Evolutionary conservation across 2,329 filamentous ascomycete genomes (phyloP).

Genomic region (Colletotrichum truncatum): DNA sequence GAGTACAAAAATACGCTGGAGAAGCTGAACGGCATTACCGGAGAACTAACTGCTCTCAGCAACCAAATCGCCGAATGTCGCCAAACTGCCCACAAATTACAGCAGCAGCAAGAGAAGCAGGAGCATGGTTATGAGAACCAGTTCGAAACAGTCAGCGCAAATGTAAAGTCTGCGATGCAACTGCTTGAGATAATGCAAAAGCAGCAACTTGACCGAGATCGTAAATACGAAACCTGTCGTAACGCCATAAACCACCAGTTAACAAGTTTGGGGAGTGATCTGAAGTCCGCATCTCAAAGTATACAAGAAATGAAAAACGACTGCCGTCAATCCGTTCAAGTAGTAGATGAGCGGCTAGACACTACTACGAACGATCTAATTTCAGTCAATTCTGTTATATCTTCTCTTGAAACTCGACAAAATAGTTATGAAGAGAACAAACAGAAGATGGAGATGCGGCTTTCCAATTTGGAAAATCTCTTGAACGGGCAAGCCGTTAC

Average conservation of each 20-base stretch:
- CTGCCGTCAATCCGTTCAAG: background rate
- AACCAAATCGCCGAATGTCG: background rate
- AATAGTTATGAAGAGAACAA: background rate
- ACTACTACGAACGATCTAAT: background rate
- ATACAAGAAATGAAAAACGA: background rate
- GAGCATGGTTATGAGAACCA: background rate
- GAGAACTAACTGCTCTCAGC: background rate
- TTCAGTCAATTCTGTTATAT: background rate
- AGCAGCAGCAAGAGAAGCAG: background rate
- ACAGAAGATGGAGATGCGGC: background rate
- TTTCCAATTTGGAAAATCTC: background rate
- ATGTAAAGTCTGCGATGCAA: background rate
- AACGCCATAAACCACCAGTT: background rate
- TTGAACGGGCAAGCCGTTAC: background rate
- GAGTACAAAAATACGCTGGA: constrained; percentile 6
- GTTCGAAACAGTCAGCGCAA: background rate
- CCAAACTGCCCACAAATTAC: background rate
- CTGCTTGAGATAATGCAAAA: background rate
- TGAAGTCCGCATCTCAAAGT: background rate
- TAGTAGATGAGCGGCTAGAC: background rate
- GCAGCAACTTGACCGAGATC: background rate
- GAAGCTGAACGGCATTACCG: background rate
- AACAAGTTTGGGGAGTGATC: background rate
- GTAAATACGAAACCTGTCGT: background rate
- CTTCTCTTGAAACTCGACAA: background rate